Conservation (phyloP, 345 rosid genomes). For the Eucalyptus pauciflora region DNA sequence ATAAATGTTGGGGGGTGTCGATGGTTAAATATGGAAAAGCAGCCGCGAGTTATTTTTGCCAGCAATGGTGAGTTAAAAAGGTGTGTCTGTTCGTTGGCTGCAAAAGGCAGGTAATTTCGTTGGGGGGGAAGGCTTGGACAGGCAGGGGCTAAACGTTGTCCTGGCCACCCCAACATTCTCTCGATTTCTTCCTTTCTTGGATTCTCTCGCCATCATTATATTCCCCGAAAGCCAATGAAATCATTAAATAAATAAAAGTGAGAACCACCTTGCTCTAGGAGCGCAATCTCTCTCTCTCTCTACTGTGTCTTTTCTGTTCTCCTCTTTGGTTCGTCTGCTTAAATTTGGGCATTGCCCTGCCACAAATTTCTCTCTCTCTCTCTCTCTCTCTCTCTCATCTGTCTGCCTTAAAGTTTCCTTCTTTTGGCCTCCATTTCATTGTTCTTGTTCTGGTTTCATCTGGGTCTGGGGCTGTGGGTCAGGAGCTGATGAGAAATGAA, state of each 20-base stretch:
- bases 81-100: not conserved
- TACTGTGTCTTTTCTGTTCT: not conserved
- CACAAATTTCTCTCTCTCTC: not conserved
- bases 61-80: not conserved
- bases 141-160: not conserved
- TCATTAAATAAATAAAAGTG: not conserved
- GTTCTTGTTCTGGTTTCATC: not conserved
- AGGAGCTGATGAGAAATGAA: not conserved
- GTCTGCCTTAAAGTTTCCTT: not conserved
- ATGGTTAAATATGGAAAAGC: not conserved
- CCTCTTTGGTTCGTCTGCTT: not conserved
- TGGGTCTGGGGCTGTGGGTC: not conserved
- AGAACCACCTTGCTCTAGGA: not conserved
- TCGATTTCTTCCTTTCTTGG: not conserved
- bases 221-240: not conserved
- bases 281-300: not conserved
- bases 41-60: not conserved
- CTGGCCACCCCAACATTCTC: not conserved
- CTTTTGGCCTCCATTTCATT: not conserved
- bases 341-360: not conserved
- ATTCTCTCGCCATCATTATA: not conserved
- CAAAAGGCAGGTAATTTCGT: not conserved
- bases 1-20: not conserved
- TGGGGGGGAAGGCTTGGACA: not conserved
- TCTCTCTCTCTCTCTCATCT: not conserved